Evolutionary conservation across 345 rosid genomes (phyloP).

Genomic region (Schrenkiella parvula): DNA sequence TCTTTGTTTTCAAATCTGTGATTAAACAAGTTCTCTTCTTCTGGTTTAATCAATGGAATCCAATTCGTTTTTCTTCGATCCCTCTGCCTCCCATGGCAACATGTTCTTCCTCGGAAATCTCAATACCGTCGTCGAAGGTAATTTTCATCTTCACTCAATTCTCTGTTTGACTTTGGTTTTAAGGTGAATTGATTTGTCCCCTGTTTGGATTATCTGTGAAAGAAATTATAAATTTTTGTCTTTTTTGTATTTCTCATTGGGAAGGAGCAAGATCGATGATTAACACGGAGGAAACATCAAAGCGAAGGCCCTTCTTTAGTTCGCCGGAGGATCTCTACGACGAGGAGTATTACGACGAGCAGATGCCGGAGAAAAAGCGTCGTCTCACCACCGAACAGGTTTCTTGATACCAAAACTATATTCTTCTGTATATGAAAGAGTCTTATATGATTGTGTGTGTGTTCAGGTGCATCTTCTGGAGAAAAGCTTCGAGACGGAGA

Average conservation of each 20-base stretch:
- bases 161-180: background rate
- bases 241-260: background rate
- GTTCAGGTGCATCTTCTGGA: slow-evolving; percentile 71
- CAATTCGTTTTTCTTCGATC: slow-evolving; percentile 59
- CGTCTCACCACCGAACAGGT: slow-evolving; percentile 82
- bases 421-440: too few relatives aligned
- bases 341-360: slow-evolving; percentile 77
- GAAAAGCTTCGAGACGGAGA: slow-evolving; percentile 92
- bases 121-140: slow-evolving; percentile 56
- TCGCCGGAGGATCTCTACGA: slow-evolving; percentile 65
- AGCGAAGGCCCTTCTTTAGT: slow-evolving; percentile 67
- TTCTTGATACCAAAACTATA: background rate
- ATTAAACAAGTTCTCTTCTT: too few relatives aligned
- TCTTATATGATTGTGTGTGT: background rate
- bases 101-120: slow-evolving; percentile 60
- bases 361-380: slow-evolving; percentile 77
- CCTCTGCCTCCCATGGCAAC: slow-evolving; percentile 53
- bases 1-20: background rate
- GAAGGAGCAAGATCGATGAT: slow-evolving; percentile 49
- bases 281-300: slow-evolving; percentile 54
- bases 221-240: background rate
- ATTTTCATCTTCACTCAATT: background rate
- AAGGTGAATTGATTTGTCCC: background rate
- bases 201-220: background rate
- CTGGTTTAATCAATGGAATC: slow-evolving; percentile 49